phyloP scores from a whole-genome alignment of 2,329 filamentous ascomycete genomes.

The Ceratocystiopsis minuta region DNA sequence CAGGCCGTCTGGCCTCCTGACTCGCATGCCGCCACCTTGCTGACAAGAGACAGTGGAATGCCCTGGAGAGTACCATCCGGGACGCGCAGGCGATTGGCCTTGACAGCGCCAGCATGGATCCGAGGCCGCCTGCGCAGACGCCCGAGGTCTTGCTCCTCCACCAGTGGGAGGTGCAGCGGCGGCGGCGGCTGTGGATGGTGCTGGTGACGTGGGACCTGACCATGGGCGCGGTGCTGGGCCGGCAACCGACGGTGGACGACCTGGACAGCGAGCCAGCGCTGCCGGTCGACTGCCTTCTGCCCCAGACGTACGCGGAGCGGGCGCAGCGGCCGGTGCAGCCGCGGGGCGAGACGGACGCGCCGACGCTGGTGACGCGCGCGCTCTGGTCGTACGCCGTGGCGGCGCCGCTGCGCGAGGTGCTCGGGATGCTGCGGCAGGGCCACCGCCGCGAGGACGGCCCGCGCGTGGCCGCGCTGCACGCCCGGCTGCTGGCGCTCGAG shows the following conservation, averaged over 20 bases:
- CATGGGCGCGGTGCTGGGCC: constrained; percentile 33
- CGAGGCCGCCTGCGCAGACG: constrained; percentile 26
- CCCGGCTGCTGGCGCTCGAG: constrained; percentile 28
- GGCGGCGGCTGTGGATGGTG: constrained; percentile 37
- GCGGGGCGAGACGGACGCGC: constrained; percentile 31
- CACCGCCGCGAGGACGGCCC: constrained; percentile 1
- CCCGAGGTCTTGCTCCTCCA: constrained; percentile 31
- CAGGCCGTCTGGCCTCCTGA: no score
- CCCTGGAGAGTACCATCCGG: constrained; percentile 35
- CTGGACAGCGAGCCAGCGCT: constrained; percentile 26
- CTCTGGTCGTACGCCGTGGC: constrained; percentile 32
- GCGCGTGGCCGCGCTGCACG: constrained; percentile 35
- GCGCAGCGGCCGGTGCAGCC: constrained; percentile 28
- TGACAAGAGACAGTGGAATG: constrained; percentile 28
- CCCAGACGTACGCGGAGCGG: constrained; percentile 19
- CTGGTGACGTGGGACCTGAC: constrained; percentile 37
- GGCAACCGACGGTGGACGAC: constrained; percentile 38
- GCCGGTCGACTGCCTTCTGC: constrained; percentile 34
- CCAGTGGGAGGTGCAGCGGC: constrained; percentile 38
- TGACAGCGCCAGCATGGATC: constrained; percentile 34
- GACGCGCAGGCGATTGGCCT: constrained; percentile 46
- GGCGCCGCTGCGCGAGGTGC: constrained; percentile 32
- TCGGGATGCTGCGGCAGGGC: constrained; percentile 22
- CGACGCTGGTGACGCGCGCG: constrained; percentile 35
- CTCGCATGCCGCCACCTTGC: neutral